Percentiles rank a stretch among this genome's conserved stretches.
These are phyloP conservation scores for Amylocystis lapponica DNA, from an alignment of 768 basidiomycete genomes.

Conservation along the genomic window DNA sequence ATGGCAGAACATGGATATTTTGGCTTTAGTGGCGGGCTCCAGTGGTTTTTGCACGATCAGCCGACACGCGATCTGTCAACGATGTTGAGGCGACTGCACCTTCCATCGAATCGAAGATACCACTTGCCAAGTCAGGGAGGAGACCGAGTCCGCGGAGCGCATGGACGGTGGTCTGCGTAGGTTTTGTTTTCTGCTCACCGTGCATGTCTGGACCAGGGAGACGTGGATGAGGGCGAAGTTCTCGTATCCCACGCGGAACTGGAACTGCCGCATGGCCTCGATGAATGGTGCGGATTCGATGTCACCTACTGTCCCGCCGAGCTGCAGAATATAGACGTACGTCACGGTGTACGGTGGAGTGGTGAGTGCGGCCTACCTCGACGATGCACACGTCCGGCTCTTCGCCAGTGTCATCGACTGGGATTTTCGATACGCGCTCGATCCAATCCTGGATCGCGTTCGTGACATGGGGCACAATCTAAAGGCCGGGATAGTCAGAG, in stretches of 20 bases:
- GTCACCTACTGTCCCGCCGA: conserved; percentile 97
- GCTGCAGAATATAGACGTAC: conserved; percentile 43
- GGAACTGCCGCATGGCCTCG: conserved; percentile 99
- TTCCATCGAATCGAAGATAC: too few relatives aligned
- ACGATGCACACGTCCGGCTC: conserved; percentile 96
- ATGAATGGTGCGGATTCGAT: conserved; percentile 98
- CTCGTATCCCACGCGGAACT: conserved; percentile 93
- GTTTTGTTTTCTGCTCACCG: conserved; percentile 98
- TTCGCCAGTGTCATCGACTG: conserved; percentile 90
- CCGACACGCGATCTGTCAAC: conserved; percentile 83
- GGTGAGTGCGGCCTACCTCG: conserved; percentile 49
- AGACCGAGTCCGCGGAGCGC: conserved; percentile 89
- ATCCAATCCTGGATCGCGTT: conserved; percentile 99
- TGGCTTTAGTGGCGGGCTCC: conserved; percentile 82
- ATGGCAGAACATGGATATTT: conserved; percentile 99
- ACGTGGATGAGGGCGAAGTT: conserved; percentile 98
- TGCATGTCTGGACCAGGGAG: conserved; percentile 96
- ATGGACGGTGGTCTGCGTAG: conserved; percentile 95
- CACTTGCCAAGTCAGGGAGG: conserved; percentile 81
- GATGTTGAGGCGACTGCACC: background rate
- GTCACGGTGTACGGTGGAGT: background rate
- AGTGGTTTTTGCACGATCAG: conserved; percentile 75
- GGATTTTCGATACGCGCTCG: conserved; percentile 88
- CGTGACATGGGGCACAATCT: conserved; percentile 96
- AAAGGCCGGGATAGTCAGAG: background rate